Conservation (phyloP, 2,329 filamentous ascomycete genomes). For the Catunica adiposa region DNA sequence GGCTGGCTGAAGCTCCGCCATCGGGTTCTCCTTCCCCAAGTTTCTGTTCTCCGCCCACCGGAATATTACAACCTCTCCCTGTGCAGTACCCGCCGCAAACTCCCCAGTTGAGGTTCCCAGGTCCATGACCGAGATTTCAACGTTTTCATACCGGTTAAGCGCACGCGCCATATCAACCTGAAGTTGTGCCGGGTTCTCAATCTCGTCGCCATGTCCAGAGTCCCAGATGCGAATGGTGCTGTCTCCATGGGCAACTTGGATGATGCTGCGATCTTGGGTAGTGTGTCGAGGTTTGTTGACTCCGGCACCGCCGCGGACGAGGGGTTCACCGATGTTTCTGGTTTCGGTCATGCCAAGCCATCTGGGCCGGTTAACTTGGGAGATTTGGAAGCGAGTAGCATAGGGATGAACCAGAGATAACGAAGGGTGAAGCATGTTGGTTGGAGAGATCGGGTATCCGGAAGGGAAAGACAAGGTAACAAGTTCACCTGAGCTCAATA, state of each 20-base stretch:
- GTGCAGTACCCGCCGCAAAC: conserved; percentile 61
- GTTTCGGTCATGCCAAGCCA: conserved; percentile 90
- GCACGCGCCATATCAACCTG: conserved; percentile 79
- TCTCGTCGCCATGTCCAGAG: conserved; percentile 75
- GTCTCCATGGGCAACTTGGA: conserved; percentile 79
- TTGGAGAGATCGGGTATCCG: conserved; percentile 77
- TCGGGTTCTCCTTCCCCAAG: conserved; percentile 47
- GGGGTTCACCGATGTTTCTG: conserved; percentile 57
- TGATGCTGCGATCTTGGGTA: conserved; percentile 68
- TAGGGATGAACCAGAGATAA: conserved; percentile 84
- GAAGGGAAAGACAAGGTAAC: conserved; percentile 84
- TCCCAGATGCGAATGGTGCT: conserved; percentile 90
- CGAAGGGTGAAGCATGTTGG: conserved; percentile 80
- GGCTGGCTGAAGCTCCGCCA: conserved; percentile 29
- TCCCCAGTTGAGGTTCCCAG: conserved; percentile 71
- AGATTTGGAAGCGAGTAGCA: conserved; percentile 54
- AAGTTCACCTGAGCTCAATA: conserved; percentile 75
- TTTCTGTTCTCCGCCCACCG: conserved; percentile 71
- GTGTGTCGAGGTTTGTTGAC: conserved; percentile 52
- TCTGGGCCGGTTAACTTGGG: conserved; percentile 56
- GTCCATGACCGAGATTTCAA: conserved; percentile 64
- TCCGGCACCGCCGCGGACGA: conserved; percentile 66
- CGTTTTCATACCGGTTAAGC: conserved; percentile 57
- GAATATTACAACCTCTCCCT: conserved; percentile 76
- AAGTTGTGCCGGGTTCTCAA: conserved; percentile 67